Conservation (phyloP, 768 basidiomycete species). For the Collybia sordida region DNA sequence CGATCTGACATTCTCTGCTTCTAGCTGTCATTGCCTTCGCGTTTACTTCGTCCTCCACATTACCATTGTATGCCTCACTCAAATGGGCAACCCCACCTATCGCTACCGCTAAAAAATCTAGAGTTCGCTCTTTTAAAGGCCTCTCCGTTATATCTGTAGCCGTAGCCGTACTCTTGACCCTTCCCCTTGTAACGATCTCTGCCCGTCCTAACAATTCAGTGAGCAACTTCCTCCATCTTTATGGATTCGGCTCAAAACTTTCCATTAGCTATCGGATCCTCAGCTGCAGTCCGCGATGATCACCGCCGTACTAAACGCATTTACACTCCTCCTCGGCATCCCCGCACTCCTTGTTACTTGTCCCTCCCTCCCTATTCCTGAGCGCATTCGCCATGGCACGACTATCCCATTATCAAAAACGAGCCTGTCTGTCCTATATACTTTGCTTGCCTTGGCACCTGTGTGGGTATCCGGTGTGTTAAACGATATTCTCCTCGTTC, state of each 20-base stretch:
- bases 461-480: conserved; percentile 34
- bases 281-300: conserved; percentile 25
- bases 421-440: conserved; percentile 38
- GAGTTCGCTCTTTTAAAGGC: conserved; percentile 55
- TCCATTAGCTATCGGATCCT: conserved; percentile 7
- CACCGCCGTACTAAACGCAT: conserved; percentile 43
- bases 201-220: conserved; percentile 41
- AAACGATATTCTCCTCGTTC: conserved; percentile 48
- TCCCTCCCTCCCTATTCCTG: conserved; percentile 51
- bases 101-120: conserved; percentile 42
- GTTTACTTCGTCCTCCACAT: conserved; percentile 63
- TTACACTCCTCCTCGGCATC: conserved; percentile 56
- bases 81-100: conserved; percentile 39
- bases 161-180: conserved; percentile 46
- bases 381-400: conserved; percentile 35
- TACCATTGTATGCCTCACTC: conserved; percentile 64
- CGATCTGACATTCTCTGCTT: conserved; percentile 1
- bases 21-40: conserved; percentile 62
- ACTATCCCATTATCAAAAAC: conserved; percentile 47
- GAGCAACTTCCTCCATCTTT: conserved; percentile 11
- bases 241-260: neutral
- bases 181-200: conserved; percentile 59
- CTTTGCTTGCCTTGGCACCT: conserved; percentile 47
- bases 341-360: conserved; percentile 59
- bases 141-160: conserved; percentile 51